Conservation (phyloP, 352 stramenopile species). For the Thraustochytrium aureum region DNA sequence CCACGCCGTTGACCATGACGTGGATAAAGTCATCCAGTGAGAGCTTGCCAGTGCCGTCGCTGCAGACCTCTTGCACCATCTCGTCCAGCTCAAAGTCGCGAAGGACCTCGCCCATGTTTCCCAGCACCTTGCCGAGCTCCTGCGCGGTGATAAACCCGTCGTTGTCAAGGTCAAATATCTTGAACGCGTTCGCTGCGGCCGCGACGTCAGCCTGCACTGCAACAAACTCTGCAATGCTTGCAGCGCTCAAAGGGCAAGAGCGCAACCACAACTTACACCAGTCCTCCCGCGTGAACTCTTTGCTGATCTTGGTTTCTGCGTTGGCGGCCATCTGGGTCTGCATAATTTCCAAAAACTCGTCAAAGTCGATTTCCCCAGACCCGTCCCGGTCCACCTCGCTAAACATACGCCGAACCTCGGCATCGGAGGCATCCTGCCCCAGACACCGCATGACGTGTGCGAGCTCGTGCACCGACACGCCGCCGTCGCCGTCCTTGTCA, state of each 20-base stretch:
- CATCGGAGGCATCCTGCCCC: conserved; percentile 13
- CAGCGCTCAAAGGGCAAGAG: neutral
- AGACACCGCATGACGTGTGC: conserved; percentile 48
- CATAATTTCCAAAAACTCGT: conserved; percentile 57
- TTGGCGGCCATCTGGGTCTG: conserved; percentile 19
- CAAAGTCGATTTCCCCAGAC: conserved; percentile 51
- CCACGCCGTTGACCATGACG: conserved; percentile 42
- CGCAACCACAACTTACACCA: conserved; percentile 5
- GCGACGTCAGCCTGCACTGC: neutral
- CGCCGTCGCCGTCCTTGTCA: conserved; percentile 51
- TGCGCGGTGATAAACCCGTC: conserved; percentile 30
- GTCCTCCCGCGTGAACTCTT: neutral
- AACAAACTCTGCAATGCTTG: neutral
- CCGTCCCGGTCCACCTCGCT: conserved; percentile 80
- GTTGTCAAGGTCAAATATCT: conserved; percentile 48
- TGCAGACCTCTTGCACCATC: conserved; percentile 35
- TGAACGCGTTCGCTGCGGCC: conserved; percentile 23
- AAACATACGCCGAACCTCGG: conserved; percentile 65
- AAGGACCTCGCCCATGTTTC: conserved; percentile 47
- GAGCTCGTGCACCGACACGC: conserved; percentile 20
- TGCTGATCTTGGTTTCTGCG: neutral
- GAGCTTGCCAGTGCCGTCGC: conserved; percentile 2
- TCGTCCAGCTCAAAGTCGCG: conserved; percentile 44
- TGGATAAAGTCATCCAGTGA: conserved; percentile 33
- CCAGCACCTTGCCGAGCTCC: conserved; percentile 46